Conservation (phyloP, 441 rosid species). For the Erodium texanum region DNA sequence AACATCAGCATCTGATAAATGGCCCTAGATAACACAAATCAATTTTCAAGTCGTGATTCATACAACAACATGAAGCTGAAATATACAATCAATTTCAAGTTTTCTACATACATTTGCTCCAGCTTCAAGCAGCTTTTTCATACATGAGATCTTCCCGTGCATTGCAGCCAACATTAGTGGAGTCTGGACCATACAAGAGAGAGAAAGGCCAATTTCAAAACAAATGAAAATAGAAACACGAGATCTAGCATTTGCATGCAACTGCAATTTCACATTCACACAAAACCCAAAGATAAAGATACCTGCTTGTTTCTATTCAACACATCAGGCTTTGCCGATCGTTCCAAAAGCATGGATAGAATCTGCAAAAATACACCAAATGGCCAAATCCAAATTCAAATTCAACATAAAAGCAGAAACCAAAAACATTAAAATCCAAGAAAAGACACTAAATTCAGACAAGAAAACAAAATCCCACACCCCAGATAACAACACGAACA, state of each 20-base stretch:
- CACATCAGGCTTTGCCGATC: constrained; percentile 65
- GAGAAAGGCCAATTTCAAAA: constrained; percentile 6
- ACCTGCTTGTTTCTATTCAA: constrained; percentile 94
- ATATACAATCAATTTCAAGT: background rate
- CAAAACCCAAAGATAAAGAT: background rate
- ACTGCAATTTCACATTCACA: constrained; percentile 8
- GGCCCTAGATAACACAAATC: constrained; percentile 4
- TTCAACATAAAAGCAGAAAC: constrained; percentile 3
- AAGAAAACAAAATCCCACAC: constrained; percentile 7
- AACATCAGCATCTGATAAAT: constrained; percentile 51
- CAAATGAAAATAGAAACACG: background rate
- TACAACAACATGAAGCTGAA: constrained; percentile 3
- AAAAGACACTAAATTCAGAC: constrained; percentile 5
- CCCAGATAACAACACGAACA: constrained; percentile 8
- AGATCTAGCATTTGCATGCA: constrained; percentile 2
- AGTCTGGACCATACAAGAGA: constrained; percentile 36
- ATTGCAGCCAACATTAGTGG: constrained; percentile 96
- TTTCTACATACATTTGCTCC: constrained; percentile 71
- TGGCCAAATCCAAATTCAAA: too few species aligned
- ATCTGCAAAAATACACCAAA: constrained; percentile 35
- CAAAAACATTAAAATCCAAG: constrained; percentile 8
- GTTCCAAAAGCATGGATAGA: constrained; percentile 56
- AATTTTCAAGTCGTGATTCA: constrained; percentile 1
- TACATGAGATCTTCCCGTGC: constrained; percentile 70
- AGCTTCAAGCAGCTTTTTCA: constrained; percentile 71